Evolutionary conservation across 2,329 filamentous ascomycete species (phyloP), one percentile per base, ranked within the genome.

Genomic region (Saccharata proteae): DNA sequence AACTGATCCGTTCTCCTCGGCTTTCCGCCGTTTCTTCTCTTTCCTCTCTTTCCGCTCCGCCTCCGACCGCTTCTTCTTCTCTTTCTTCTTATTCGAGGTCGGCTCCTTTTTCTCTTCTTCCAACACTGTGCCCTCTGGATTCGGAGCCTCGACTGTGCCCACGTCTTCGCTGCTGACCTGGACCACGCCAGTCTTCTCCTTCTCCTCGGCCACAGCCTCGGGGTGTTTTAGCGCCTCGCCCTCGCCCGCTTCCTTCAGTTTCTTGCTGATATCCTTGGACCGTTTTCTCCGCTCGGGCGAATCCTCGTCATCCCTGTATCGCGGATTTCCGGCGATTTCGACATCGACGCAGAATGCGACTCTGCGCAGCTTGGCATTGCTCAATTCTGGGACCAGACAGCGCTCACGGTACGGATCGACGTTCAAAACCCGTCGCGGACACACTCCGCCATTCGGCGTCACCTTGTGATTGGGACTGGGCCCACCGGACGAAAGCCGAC

Each of bases 261-360:
- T 58, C 45, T 71, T 78, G 36, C 71, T 73, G 48, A 77, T 81
- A 14, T 71, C 62, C 38, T 65, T 69, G 15, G 36, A 39, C 47
- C 69, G 70, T 35, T 70, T 69, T 25, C 60, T 58, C n/a, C 55
- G 47, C 33, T 61, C 40, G 50, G 59, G 34, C 46, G 46, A 30
- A 5, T 69, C 68, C 11, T 65, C 65, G 3, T 90, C 81, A 10
- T 64, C 58, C 27, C 52, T 59, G 43, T 92, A 90, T 43, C 74
- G 77, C 15, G 86, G 83, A 48, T 83, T 76, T 1, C 85, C 83
- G 3, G 88, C 88, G 48, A 98, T 93, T 54, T 98, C 90, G 4
- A 98, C 86, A 48, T 98, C 90, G 3, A 98, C 90, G 44, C 83
- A 93, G 49, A 98, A 98, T 0, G 88, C 81, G 1, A 98, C 90